phyloP scores from a whole-genome alignment of 2,329 filamentous ascomycete species.

The Teratosphaeria viscida region DNA sequence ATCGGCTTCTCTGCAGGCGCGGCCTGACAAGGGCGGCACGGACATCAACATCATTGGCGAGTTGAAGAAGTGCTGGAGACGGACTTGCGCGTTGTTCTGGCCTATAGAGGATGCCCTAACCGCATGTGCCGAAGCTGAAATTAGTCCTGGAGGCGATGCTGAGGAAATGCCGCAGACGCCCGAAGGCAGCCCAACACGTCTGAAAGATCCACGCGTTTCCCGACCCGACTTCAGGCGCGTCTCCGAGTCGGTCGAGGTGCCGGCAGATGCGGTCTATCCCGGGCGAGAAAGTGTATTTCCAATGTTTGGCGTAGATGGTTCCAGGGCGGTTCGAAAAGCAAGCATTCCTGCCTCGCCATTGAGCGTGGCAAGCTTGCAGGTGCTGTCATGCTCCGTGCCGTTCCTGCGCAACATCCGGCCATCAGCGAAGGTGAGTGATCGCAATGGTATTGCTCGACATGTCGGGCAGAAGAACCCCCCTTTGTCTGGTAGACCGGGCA shows the following conservation, averaged over 20 bases:
- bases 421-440: background rate
- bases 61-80: slow-evolving; percentile 93
- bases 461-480: slow-evolving; percentile 7
- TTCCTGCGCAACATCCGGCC: slow-evolving; percentile 20
- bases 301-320: background rate
- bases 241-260: slow-evolving; percentile 3
- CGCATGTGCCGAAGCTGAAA: slow-evolving; percentile 50
- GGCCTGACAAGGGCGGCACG: slow-evolving; percentile 45
- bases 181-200: background rate
- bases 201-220: background rate
- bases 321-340: slow-evolving; percentile 13
- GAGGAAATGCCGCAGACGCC: background rate
- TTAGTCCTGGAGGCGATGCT: slow-evolving; percentile 59
- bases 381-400: slow-evolving; percentile 51
- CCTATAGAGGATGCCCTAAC: slow-evolving; percentile 54
- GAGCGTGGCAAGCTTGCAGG: slow-evolving; percentile 45
- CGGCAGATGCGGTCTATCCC: background rate
- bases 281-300: background rate
- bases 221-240: slow-evolving; percentile 5
- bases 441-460: slow-evolving; percentile 4
- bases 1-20: slow-evolving; percentile 41
- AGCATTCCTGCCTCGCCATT: slow-evolving; percentile 34
- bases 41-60: slow-evolving; percentile 83
- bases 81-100: slow-evolving; percentile 85
- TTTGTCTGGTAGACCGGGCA: slow-evolving; percentile 1